A percentile compares a stretch with the other conserved stretches of the same genome.
These are phyloP conservation scores for Linnemannia elongata DNA, from an alignment of 192 early-diverging fungal species.

Conservation along the genomic window DNA sequence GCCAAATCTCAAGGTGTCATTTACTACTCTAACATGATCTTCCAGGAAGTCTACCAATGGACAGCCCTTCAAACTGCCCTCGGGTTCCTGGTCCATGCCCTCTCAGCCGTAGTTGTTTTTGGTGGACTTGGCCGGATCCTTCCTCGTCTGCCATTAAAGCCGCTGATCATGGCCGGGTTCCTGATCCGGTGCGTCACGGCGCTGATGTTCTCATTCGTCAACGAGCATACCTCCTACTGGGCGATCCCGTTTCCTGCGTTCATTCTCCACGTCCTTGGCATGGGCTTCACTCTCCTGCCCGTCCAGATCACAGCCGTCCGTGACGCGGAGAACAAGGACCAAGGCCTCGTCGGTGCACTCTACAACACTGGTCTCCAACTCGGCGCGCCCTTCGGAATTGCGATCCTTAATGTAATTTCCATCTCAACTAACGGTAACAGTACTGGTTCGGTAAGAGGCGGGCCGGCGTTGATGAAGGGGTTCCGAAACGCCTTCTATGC, in stretches of 20 bases:
- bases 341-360: constrained; percentile 42
- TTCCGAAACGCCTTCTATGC: constrained; percentile 26
- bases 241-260: constrained; percentile 40
- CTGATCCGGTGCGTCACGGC: constrained; percentile 14
- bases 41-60: constrained; percentile 60
- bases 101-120: constrained; percentile 47
- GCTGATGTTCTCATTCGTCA: constrained; percentile 36
- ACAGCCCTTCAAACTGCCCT: constrained; percentile 56
- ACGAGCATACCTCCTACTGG: constrained; percentile 35
- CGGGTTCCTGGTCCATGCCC: constrained; percentile 54
- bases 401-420: constrained; percentile 46
- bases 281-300: constrained; percentile 28
- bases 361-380: constrained; percentile 52
- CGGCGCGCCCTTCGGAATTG: constrained; percentile 47
- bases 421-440: constrained; percentile 25
- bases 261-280: constrained; percentile 38
- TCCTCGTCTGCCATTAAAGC: constrained; percentile 32
- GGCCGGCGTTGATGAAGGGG: constrained; percentile 29
- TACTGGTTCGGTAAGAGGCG: background rate
- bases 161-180: constrained; percentile 29
- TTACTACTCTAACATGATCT: constrained; percentile 59
- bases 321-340: constrained; percentile 41
- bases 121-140: constrained; percentile 44
- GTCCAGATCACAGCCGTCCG: constrained; percentile 35
- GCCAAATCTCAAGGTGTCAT: constrained; percentile 55